These are phyloP conservation scores for Kazachstania psychrophila DNA, from an alignment of 805 yeast species.

Conservation along the genomic window DNA sequence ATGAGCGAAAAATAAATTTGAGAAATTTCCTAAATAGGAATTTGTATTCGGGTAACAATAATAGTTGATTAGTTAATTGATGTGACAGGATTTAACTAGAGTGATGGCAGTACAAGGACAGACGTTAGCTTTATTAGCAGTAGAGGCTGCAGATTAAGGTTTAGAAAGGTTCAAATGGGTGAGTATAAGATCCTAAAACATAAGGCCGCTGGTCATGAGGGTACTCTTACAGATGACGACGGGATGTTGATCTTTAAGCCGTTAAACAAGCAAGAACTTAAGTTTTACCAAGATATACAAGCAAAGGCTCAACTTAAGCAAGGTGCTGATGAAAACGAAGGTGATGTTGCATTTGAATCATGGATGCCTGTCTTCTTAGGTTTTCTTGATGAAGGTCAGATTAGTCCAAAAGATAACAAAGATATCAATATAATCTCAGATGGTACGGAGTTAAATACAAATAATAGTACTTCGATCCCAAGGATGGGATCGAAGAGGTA, in stretches of 20 bases:
- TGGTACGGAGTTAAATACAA: constrained; percentile 1
- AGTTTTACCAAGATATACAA: constrained; percentile 47
- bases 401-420: constrained; percentile 2
- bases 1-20: too few species aligned
- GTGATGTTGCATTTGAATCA: constrained; percentile 18
- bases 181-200: constrained; percentile 30
- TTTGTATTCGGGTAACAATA: too few species aligned
- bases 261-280: constrained; percentile 52
- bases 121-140: too few species aligned
- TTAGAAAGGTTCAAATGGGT: constrained; percentile 1
- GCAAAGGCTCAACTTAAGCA: constrained; percentile 10
- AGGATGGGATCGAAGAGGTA: constrained; percentile 18
- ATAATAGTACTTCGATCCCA: not conserved
- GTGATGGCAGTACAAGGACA: too few species aligned
- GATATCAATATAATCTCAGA: constrained; percentile 5
- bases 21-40: too few species aligned
- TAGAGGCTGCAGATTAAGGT: too few species aligned
- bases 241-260: constrained; percentile 71
- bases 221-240: constrained; percentile 51
- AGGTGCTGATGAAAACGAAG: constrained; percentile 7
- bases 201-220: constrained; percentile 92
- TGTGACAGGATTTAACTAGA: too few species aligned
- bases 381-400: constrained; percentile 18
- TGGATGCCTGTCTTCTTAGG: constrained; percentile 29
- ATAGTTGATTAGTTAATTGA: too few species aligned